phyloP scores from a whole-genome alignment of 805 yeast species.

The Debaryomyces hansenii region DNA sequence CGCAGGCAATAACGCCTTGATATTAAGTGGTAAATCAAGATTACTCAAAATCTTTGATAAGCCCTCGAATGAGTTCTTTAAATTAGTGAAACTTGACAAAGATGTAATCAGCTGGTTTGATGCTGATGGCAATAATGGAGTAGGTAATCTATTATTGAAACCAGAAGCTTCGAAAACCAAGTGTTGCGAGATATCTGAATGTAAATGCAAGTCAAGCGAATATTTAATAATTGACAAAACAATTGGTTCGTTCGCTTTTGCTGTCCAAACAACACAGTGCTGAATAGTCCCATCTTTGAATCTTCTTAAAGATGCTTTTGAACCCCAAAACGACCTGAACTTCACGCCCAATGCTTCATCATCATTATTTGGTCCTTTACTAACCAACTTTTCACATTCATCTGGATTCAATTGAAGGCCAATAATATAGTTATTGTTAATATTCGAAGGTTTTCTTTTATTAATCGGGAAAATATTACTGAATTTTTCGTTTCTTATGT shows the following conservation, averaged over 20 bases:
- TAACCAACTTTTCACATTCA: slow-evolving; percentile 77
- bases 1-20: slow-evolving; percentile 72
- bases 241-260: slow-evolving; percentile 55
- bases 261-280: slow-evolving; percentile 88
- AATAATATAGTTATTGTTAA: slow-evolving; percentile 38
- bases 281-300: slow-evolving; percentile 90
- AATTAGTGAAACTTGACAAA: slow-evolving; percentile 27
- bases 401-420: slow-evolving; percentile 71
- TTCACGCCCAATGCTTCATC: slow-evolving; percentile 54
- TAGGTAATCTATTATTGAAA: slow-evolving; percentile 56
- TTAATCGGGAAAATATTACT: slow-evolving; percentile 36
- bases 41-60: slow-evolving; percentile 48
- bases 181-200: slow-evolving; percentile 37
- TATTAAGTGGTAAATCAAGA: slow-evolving; percentile 62
- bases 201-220: slow-evolving; percentile 63
- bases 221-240: slow-evolving; percentile 64
- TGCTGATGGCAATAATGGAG: slow-evolving; percentile 60
- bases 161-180: slow-evolving; percentile 38
- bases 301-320: slow-evolving; percentile 78
- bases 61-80: slow-evolving; percentile 47
- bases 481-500: slow-evolving; percentile 27
- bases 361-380: slow-evolving; percentile 77
- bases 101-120: slow-evolving; percentile 50
- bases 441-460: slow-evolving; percentile 53
- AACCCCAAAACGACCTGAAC: slow-evolving; percentile 89